A percentile compares a stretch with the other conserved stretches of the same genome.
Evolutionary conservation across 768 basidiomycete species (phyloP).

Genomic region (Suillus tomentosus): DNA sequence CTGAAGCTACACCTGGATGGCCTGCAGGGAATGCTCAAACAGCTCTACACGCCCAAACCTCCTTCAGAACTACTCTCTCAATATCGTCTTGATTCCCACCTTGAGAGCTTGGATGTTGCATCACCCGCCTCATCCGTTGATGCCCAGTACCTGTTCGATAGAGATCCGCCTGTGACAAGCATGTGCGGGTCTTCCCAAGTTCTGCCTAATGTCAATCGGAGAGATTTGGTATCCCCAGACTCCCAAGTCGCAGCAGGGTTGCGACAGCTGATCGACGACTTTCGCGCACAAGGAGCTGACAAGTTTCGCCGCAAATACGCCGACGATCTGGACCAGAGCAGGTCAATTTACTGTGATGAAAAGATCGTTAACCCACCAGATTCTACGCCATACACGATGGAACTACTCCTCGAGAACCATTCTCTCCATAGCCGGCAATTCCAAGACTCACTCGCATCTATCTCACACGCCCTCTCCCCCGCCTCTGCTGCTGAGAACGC

Average conservation of each 20-base stretch:
- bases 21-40: background rate
- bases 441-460: background rate
- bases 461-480: background rate
- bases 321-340: slow-evolving; percentile 12
- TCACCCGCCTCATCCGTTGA: background rate
- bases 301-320: slow-evolving; percentile 19
- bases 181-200: background rate
- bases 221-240: background rate
- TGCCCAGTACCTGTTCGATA: slow-evolving; percentile 6
- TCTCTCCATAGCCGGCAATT: background rate
- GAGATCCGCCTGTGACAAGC: slow-evolving; percentile 11
- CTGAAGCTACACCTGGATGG: background rate
- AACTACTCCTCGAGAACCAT: background rate
- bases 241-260: slow-evolving; percentile 1
- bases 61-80: background rate
- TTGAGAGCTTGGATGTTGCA: background rate
- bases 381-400: background rate
- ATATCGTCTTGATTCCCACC: background rate
- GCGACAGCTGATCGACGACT: slow-evolving; percentile 10
- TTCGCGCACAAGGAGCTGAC: slow-evolving; percentile 1
- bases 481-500: slow-evolving; percentile 1
- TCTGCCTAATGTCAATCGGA: background rate
- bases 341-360: background rate
- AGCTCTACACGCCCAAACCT: background rate
- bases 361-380: background rate